Evolutionary conservation across 805 yeast genomes (phyloP), one percentile per base, ranked within the genome.

Genomic region (Zygoascus biomembranicola): DNA sequence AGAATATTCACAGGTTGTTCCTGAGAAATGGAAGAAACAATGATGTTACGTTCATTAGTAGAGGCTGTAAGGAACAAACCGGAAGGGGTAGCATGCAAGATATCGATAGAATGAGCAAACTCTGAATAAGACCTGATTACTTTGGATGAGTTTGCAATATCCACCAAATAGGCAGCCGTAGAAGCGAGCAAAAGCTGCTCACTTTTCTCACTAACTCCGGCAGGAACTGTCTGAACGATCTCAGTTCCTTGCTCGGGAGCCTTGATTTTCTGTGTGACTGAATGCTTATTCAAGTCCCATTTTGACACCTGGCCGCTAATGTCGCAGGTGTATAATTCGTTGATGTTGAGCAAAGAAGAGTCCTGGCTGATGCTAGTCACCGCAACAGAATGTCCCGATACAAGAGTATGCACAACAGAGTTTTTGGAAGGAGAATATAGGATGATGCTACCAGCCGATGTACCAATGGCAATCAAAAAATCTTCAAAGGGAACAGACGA

Each of bases 41-140:
- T 88, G 59, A 90, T 76, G 66, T 87, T 89, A 60, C 97, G 77
- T 67, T 90, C 98, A 56, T 83, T 84, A 37, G 73, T 73, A 1
- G 97, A 95, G 50, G 85, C 77, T 1, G 94, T 83, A 44, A 87
- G 67, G 60, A 89, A 80, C 47, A 77, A 77, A 8, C 69, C 66
- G 35, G 66, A 45, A 16, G 53, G 68, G 20, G 65, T 44, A 5
- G 76, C 69, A 39, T 76, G 53, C 10, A 84, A 68, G 11, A 80
- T 68, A 60, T 73, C 75, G 43, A 88, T 77, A 3, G 89, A 84
- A 18, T 86, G 77, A 32, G 87, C 79, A 64, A 88, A 95, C 28
- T 92, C 95, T 1, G 95, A 89, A 64, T 79, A 81, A 1, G 82
- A 75, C 59, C 72, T 73, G 16, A 76, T 67, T 1, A 80, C 68